These are phyloP conservation scores for Acer negundo DNA, from an alignment of 345 rosid species.

Conservation along the genomic window DNA sequence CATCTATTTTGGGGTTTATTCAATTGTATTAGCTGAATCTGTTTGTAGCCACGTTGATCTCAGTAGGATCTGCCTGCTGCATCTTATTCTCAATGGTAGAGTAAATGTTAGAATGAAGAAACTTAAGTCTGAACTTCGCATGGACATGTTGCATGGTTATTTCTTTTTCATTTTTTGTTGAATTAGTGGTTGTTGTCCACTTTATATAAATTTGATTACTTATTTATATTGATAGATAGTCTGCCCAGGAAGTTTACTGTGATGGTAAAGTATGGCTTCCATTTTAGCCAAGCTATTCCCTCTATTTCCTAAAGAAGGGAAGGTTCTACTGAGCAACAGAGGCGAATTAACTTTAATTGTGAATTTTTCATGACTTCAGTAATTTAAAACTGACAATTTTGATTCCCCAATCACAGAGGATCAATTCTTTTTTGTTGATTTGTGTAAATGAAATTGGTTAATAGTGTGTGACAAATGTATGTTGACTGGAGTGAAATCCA, in stretches of 20 bases:
- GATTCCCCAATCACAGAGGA: neutral
- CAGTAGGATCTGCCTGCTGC: neutral
- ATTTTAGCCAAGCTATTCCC: neutral
- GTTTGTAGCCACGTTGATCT: neutral
- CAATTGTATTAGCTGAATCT: neutral
- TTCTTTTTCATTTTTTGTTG: neutral
- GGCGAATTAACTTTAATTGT: neutral
- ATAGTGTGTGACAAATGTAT: neutral
- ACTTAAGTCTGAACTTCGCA: neutral
- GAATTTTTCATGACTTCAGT: neutral
- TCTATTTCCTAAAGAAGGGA: neutral
- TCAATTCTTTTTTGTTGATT: neutral
- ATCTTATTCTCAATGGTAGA: neutral
- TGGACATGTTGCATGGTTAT: neutral
- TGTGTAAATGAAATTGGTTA: neutral
- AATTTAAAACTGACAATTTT: neutral
- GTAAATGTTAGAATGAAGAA: neutral
- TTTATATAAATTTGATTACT: too few species aligned
- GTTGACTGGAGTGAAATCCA: neutral
- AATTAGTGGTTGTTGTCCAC: neutral
- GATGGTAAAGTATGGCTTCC: neutral
- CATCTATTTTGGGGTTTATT: neutral
- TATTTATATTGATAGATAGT: neutral
- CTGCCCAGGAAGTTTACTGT: too few species aligned
- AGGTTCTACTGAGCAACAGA: neutral